Evolutionary conservation across 208 protist genomes (phyloP), one percentile per base, ranked within the genome.

Genomic region (Acanthamoeba sp.): DNA sequence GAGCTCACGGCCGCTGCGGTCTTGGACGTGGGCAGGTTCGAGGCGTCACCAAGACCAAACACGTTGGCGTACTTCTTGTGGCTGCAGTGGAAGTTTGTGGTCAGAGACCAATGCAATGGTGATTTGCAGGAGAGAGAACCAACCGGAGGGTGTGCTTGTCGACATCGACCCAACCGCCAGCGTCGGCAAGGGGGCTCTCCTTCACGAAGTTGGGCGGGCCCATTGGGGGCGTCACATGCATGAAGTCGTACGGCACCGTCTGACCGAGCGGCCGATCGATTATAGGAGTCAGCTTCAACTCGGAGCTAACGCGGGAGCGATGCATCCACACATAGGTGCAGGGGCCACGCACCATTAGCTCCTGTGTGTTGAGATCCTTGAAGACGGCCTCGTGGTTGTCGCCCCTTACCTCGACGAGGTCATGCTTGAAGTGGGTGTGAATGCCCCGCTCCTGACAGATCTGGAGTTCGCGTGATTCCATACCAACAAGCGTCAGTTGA

Each of bases 141-240:
- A n/a, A 64, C 87, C 66, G 94, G 32, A 97, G 73, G 0, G 96
- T 97, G 36, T 94, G 32, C 82, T 96, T 96, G 93, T 97, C 89
- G 0, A 97, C 95, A 52, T 96, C 94, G 9, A 97, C 91, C 38
- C 76, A 96, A 4, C 96, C 96, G 16, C 62, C 87, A 0, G 10
- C 76, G 50, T 94, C 93, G 5, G 96, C 96, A 0, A 97, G 29
- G 20, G 93, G 66, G 27, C 55, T 91, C 1, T 32, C 66, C 50
- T 94, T 94, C 24, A 97, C 71, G 18, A 94, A 34, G 18, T 50
- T 50, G 0, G 80, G 71, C 45, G 96, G 78, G n/a, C 85, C 93
- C 95, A 97, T 96, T n/a, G 93, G 80, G 57, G 96, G 95, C 4
- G 90, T 94, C 1, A 97, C 95, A 64, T 97, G 96, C 27, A 97